Conservation (phyloP, 2,329 filamentous ascomycete species). For the Beauveria sp. region DNA sequence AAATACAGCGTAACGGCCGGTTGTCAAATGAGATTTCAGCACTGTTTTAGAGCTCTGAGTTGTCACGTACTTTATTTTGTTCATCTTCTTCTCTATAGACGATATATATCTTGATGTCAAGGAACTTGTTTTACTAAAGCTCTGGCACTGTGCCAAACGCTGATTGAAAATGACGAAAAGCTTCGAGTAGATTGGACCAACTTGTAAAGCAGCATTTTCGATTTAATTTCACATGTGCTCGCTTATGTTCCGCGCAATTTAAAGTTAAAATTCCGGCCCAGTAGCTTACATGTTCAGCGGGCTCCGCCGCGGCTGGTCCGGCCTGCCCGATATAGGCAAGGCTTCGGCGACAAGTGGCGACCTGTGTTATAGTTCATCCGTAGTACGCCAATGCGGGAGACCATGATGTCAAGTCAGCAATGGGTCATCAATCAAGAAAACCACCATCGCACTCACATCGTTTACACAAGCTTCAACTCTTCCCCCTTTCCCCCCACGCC, state of each 20-base stretch:
- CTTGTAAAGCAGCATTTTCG: no score
- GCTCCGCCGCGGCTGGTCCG: not conserved
- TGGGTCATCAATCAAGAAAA: not conserved
- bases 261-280: not conserved
- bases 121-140: no score
- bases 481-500: no score
- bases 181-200: no score
- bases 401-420: no score
- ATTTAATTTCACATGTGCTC: no score
- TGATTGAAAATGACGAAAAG: no score
- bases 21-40: not conserved
- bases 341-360: constrained; percentile 3
- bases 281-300: not conserved
- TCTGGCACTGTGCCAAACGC: not conserved
- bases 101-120: not conserved
- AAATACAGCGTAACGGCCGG: not conserved
- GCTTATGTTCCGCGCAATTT: no score
- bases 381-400: no score
- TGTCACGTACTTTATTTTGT: not conserved
- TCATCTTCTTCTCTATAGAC: not conserved
- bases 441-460: no score
- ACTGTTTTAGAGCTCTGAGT: not conserved
- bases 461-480: no score
- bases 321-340: not conserved
- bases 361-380: no score